These are phyloP conservation scores for Neonectria hederae DNA, from an alignment of 2,329 filamentous ascomycete genomes.

Conservation along the genomic window DNA sequence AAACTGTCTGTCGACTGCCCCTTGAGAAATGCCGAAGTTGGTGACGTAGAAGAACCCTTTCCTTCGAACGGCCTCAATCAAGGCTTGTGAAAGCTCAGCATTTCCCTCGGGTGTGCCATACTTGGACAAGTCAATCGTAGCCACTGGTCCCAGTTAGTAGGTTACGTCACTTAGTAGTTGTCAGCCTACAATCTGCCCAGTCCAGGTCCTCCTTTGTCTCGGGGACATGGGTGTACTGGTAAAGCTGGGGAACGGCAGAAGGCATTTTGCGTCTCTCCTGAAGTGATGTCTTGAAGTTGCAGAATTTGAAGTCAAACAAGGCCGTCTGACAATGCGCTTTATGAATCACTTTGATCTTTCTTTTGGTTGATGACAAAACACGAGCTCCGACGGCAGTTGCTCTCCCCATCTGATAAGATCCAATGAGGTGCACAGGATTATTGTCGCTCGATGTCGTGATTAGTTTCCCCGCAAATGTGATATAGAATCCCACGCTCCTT, in stretches of 20 bases:
- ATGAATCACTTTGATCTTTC: background rate
- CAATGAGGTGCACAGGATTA: constrained; percentile 7
- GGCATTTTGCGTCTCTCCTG: constrained; percentile 41
- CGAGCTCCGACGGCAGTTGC: background rate
- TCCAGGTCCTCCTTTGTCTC: constrained; percentile 50
- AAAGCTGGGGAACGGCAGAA: constrained; percentile 43
- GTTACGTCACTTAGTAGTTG: no score
- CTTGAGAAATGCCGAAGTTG: constrained; percentile 68
- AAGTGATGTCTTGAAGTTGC: background rate
- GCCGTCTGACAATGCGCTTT: background rate
- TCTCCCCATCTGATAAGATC: background rate
- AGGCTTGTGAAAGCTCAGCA: constrained; percentile 38
- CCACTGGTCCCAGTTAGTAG: constrained; percentile 33
- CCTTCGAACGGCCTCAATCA: constrained; percentile 48
- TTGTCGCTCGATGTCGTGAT: constrained; percentile 23
- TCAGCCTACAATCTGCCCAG: constrained; percentile 48
- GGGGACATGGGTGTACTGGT: constrained; percentile 48
- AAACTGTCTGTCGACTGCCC: constrained; percentile 67
- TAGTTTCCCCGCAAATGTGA: constrained; percentile 14
- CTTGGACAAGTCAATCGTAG: constrained; percentile 47
- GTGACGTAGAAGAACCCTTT: constrained; percentile 54
- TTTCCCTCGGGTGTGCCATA: constrained; percentile 48
- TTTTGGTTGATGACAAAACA: background rate
- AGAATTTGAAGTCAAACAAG: background rate
- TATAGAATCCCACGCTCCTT: constrained; percentile 3